phyloP scores from a whole-genome alignment of 768 basidiomycete genomes.

The Phallus indusiatus region DNA sequence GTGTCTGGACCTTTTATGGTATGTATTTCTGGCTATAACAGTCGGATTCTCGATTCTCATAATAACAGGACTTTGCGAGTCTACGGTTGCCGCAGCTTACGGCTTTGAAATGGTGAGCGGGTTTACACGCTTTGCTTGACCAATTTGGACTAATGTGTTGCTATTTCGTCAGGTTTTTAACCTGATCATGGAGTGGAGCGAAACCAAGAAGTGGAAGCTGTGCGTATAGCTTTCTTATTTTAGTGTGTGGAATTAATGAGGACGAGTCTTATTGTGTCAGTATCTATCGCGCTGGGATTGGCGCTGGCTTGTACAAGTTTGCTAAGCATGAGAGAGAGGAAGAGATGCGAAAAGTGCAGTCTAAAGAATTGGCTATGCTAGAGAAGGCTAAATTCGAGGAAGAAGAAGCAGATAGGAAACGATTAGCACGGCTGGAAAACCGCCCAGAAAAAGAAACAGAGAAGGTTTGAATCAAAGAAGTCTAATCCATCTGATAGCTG shows the following conservation, averaged over 20 bases:
- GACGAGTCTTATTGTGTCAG: constrained; percentile 8
- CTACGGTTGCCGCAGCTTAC: constrained; percentile 19
- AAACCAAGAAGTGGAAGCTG: constrained; percentile 13
- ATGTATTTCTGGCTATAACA: background rate
- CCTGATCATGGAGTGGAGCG: constrained; percentile 19
- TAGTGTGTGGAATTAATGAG: too few species aligned
- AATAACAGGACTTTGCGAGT: constrained; percentile 17
- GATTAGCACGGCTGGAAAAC: constrained; percentile 12
- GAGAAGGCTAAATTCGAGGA: constrained; percentile 15
- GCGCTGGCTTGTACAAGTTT: constrained; percentile 13
- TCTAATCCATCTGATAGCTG: background rate
- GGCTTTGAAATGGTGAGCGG: constrained; percentile 16
- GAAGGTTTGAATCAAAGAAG: too few species aligned
- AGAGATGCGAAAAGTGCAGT: constrained; percentile 13
- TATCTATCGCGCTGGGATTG: constrained; percentile 14
- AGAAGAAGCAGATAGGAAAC: constrained; percentile 15
- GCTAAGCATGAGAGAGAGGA: constrained; percentile 16
- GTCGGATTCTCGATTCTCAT: background rate
- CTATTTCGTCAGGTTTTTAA: constrained; percentile 17
- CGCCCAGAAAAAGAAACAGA: background rate
- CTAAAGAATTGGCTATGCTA: constrained; percentile 15
- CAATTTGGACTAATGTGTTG: background rate
- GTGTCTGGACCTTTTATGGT: constrained; percentile 19
- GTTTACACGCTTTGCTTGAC: background rate
- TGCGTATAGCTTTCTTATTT: constrained; percentile 3